Conservation (phyloP, 225 moss, liverwort and hornwort genomes). For the Sphagnum tenellum region DNA sequence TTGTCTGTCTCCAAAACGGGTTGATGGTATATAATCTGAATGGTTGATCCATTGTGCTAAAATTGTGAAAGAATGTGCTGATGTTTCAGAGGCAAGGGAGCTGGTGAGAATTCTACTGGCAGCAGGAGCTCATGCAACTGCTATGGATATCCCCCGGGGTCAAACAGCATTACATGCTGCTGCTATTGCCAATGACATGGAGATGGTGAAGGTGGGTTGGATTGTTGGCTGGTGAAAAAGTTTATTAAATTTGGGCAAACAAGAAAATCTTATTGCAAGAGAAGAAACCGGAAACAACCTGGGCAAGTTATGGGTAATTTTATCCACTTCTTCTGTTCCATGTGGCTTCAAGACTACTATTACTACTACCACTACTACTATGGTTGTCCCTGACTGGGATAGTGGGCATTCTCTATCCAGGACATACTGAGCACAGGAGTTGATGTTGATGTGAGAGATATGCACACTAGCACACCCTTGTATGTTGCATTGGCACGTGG, state of each 20-base stretch:
- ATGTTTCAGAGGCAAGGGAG: constrained; percentile 29
- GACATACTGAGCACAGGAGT: constrained; percentile 34
- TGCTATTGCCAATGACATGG: constrained; percentile 38
- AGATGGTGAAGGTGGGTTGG: constrained; percentile 36
- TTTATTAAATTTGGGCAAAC: too few species aligned
- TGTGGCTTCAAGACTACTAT: too few species aligned
- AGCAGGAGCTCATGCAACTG: constrained; percentile 34
- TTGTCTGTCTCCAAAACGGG: too few species aligned
- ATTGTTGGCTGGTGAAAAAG: too few species aligned
- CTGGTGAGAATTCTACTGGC: constrained; percentile 30
- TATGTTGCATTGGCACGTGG: constrained; percentile 43
- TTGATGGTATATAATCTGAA: too few species aligned
- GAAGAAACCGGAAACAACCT: too few species aligned
- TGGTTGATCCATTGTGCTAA: neutral
- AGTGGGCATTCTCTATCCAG: constrained; percentile 8
- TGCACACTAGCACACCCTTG: constrained; percentile 34
- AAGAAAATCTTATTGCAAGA: too few species aligned
- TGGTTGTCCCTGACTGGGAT: neutral
- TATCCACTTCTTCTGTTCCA: too few species aligned
- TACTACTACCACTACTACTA: too few species aligned
- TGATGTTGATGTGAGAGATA: constrained; percentile 37
- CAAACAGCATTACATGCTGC: constrained; percentile 47
- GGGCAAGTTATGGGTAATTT: too few species aligned
- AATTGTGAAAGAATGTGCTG: neutral
- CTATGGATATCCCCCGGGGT: constrained; percentile 33